Base-by-base conservation (phyloP, 2,329 filamentous ascomycete species). In the Coniella vitis region DNA sequence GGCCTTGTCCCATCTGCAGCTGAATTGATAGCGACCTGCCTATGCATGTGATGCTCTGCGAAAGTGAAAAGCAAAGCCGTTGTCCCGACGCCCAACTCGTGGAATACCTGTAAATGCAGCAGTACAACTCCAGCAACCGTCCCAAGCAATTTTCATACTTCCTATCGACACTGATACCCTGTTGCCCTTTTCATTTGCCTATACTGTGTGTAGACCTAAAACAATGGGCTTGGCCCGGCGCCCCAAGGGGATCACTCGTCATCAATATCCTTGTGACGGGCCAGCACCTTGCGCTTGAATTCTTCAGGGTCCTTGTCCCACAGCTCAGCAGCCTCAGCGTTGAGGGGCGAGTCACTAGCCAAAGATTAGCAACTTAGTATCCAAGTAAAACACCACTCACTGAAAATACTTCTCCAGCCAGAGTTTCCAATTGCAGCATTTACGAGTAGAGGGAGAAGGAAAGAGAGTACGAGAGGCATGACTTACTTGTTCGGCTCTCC, bases 401-500 rank as follows among this genome's bases (percentile, higher is more conserved):
- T n/a, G n/a, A n/a, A n/a, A n/a, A n/a, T n/a, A n/a, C 21, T 20
- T 10, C 22, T 29, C 25, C 25, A 29, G n/a, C n/a, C n/a, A n/a
- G n/a, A n/a, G n/a, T n/a, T n/a, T n/a, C n/a, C n/a, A n/a, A n/a
- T n/a, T n/a, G n/a, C n/a, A n/a, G n/a, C n/a, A n/a, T n/a, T n/a
- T n/a, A n/a, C n/a, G n/a, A n/a, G n/a, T n/a, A n/a, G n/a, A n/a
- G n/a, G n/a, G n/a, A n/a, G n/a, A 19, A 31, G 29, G 17, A 45
- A 55, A 36, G 10, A n/a, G n/a, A n/a, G n/a, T n/a, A n/a, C n/a
- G n/a, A n/a, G n/a, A n/a, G n/a, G n/a, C n/a, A n/a, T n/a, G n/a
- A 72, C 87, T 68, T 73, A 97, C 93, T 98, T 98, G 72, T 98
- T 98, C 32, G 93, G 93, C 70, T 98, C 93, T 21, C 91, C 93